phyloP scores from a whole-genome alignment of 805 yeast genomes.

The Priceomyces fermenticarens region DNA sequence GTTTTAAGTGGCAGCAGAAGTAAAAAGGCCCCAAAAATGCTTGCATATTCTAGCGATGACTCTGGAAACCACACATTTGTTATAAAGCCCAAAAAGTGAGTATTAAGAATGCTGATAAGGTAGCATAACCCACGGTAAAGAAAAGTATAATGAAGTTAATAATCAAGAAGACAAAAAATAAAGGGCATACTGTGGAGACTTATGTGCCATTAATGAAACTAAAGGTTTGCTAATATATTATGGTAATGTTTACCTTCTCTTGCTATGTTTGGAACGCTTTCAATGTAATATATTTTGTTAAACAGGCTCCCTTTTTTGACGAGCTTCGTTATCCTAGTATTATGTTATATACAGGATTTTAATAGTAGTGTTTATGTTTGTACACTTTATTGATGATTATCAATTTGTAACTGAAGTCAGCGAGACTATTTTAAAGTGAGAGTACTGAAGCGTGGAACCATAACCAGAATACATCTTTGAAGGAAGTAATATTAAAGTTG shows the following conservation, averaged over 20 bases:
- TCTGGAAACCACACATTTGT: conserved; percentile 36
- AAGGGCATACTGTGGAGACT: no score
- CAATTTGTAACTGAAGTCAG: not conserved
- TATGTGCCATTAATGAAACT: no score
- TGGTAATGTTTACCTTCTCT: no score
- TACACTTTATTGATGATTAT: conserved; percentile 2
- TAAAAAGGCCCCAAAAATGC: conserved; percentile 26
- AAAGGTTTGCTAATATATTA: no score
- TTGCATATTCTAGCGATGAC: conserved; percentile 41
- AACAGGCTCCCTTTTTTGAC: no score
- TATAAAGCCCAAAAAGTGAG: conserved; percentile 30
- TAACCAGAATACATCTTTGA: not conserved
- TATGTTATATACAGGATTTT: not conserved
- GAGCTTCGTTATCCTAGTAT: no score
- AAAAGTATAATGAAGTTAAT: no score
- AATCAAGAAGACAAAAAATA: no score
- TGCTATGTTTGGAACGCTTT: no score
- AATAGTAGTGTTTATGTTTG: conserved; percentile 4
- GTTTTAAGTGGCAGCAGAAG: conserved; percentile 19
- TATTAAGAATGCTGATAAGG: not conserved
- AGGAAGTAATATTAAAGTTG: not conserved
- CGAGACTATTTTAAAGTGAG: not conserved
- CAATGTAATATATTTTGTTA: no score
- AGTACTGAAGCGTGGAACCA: not conserved
- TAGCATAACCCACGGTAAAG: no score